Percentiles rank a stretch among this genome's conserved stretches.
Conservation (phyloP, 495 filamentous ascomycete genomes). For the Evansstolkia leycettana region DNA sequence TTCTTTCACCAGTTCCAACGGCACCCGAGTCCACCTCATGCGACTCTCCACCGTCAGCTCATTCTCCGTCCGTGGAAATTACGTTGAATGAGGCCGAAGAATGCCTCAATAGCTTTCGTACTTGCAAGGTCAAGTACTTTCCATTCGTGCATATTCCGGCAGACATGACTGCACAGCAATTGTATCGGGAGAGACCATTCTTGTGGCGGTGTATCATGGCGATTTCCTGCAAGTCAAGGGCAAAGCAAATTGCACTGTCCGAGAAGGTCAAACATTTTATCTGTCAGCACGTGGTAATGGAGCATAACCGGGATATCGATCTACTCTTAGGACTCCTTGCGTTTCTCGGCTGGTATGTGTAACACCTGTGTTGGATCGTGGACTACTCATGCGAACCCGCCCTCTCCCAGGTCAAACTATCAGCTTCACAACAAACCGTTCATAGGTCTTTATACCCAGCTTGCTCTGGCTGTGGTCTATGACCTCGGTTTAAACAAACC, state of each 20-base stretch:
- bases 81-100: conserved; percentile 25
- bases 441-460: no score
- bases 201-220: conserved; percentile 37
- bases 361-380: no score
- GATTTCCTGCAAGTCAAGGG: conserved; percentile 11
- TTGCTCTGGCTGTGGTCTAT: conserved; percentile 38
- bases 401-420: no score
- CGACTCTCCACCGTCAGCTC: no score
- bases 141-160: conserved; percentile 24
- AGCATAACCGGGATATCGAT: conserved; percentile 38
- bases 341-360: conserved; percentile 31
- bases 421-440: no score
- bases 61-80: conserved; percentile 9
- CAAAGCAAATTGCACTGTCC: conserved; percentile 22
- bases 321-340: conserved; percentile 42
- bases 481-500: conserved; percentile 45
- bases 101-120: conserved; percentile 12
- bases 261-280: conserved; percentile 28
- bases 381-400: no score
- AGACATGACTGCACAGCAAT: conserved; percentile 20
- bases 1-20: conserved; percentile 8
- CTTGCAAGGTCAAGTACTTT: conserved; percentile 10
- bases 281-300: conserved; percentile 35
- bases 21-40: no score
- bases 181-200: conserved; percentile 30